phyloP scores from a whole-genome alignment of 495 filamentous ascomycete species.

The Usnea hakonensis region DNA sequence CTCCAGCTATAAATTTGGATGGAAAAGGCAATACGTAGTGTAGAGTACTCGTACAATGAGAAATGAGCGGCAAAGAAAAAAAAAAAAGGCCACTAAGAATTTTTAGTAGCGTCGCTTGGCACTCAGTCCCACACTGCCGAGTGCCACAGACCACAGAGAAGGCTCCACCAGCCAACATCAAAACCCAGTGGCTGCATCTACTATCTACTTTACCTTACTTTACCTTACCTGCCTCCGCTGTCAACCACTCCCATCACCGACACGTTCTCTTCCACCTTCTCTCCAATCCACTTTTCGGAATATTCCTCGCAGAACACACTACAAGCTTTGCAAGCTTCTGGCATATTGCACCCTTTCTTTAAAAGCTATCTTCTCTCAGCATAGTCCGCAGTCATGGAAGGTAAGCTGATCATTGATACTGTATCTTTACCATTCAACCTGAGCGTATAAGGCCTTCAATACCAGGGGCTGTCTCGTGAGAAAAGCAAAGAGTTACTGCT shows the following conservation, averaged over 20 bases:
- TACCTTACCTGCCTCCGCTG: constrained; percentile 29
- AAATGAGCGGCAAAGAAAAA: constrained; percentile 9
- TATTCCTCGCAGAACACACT: constrained; percentile 8
- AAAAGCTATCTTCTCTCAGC: constrained; percentile 32
- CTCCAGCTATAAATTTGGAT: neutral
- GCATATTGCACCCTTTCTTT: constrained; percentile 28
- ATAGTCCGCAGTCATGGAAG: constrained; percentile 60
- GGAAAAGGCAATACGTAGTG: too few species aligned
- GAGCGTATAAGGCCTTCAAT: neutral
- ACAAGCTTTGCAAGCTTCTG: constrained; percentile 10
- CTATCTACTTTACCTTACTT: too few species aligned
- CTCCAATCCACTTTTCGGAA: constrained; percentile 34
- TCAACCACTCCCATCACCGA: constrained; percentile 40
- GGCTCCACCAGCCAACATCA: constrained; percentile 29
- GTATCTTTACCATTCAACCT: constrained; percentile 17
- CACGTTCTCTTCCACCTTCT: constrained; percentile 40
- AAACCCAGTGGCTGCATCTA: too few species aligned
- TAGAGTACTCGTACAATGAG: neutral
- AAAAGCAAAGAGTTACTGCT: neutral
- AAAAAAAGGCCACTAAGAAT: constrained; percentile 12
- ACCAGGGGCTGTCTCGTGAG: neutral
- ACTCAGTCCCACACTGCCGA: constrained; percentile 21
- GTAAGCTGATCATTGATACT: constrained; percentile 44
- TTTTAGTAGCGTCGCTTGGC: constrained; percentile 24
- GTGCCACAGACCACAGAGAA: too few species aligned